These are phyloP conservation scores for Fusarium abutilonis DNA, from an alignment of 2,329 filamentous ascomycete species.

Conservation along the genomic window DNA sequence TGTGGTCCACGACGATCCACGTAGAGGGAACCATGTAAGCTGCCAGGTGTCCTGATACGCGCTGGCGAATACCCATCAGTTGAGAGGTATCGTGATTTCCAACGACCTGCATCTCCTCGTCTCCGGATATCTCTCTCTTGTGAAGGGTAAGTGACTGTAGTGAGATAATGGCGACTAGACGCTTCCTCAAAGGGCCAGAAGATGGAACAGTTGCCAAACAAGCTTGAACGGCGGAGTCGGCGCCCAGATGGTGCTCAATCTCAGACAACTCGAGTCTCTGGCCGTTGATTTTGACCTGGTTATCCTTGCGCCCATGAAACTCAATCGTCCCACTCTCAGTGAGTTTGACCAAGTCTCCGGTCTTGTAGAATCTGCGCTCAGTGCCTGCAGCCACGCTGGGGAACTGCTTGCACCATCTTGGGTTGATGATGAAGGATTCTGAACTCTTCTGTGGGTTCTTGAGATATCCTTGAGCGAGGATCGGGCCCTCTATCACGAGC, in stretches of 20 bases:
- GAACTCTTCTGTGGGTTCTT: conserved; percentile 50
- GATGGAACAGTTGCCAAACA: conserved; percentile 22
- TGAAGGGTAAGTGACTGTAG: not conserved
- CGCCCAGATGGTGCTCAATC: conserved; percentile 44
- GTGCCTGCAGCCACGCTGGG: fast-evolving
- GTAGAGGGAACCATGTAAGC: conserved; percentile 37
- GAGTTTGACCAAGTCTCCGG: conserved; percentile 37
- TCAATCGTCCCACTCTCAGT: conserved; percentile 39
- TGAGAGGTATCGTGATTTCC: not conserved
- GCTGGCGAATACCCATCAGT: conserved; percentile 16
- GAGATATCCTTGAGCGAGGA: conserved; percentile 61
- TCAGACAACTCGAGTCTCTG: conserved; percentile 49
- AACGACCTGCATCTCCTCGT: conserved; percentile 4
- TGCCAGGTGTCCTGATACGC: conserved; percentile 7
- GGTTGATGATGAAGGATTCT: conserved; percentile 41
- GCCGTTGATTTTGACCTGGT: conserved; percentile 49
- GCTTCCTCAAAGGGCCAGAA: conserved; percentile 14
- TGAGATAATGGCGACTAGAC: conserved; percentile 24
- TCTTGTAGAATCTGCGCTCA: conserved; percentile 33
- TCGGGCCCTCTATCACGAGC: conserved; percentile 50
- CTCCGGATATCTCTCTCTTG: not conserved
- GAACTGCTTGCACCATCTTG: conserved; percentile 18
- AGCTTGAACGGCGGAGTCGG: conserved; percentile 13
- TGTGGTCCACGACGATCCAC: conserved; percentile 19
- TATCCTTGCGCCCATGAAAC: conserved; percentile 47